Conservation (phyloP, 768 basidiomycete genomes). For the Cubamyces sp. region DNA sequence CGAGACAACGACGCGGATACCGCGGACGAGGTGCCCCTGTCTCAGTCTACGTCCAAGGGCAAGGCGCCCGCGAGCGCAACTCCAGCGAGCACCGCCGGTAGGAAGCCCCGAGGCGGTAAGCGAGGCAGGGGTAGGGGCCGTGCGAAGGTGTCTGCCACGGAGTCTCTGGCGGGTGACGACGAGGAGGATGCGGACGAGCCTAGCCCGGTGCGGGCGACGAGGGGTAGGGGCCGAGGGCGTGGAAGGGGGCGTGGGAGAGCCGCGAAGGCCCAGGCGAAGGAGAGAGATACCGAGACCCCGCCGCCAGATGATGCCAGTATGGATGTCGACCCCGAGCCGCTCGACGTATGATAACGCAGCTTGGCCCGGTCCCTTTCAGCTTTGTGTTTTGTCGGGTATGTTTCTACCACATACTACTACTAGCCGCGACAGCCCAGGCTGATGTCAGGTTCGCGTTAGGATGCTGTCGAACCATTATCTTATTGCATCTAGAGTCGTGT, state of each 20-base stretch:
- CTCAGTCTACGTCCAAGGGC: conserved; percentile 34
- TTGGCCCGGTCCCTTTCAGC: background rate
- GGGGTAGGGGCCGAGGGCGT: conserved; percentile 37
- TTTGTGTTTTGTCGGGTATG: background rate
- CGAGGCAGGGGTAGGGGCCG: conserved; percentile 41
- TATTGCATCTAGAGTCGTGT: conserved; percentile 16
- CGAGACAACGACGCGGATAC: conserved; percentile 61
- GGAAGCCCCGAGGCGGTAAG: conserved; percentile 30
- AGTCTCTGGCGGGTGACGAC: conserved; percentile 40
- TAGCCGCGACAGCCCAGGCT: background rate
- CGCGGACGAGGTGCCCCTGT: conserved; percentile 21
- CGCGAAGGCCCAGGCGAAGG: conserved; percentile 21
- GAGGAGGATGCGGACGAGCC: conserved; percentile 45
- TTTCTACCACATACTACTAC: background rate
- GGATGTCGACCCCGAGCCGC: conserved; percentile 24
- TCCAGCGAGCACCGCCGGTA: conserved; percentile 28
- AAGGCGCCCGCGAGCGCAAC: conserved; percentile 23
- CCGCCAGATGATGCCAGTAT: conserved; percentile 23
- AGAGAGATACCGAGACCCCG: conserved; percentile 27
- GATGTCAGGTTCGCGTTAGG: background rate
- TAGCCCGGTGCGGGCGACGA: conserved; percentile 32
- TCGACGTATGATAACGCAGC: background rate
- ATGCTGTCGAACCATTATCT: conserved; percentile 7
- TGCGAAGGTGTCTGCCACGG: conserved; percentile 29
- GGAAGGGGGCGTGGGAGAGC: conserved; percentile 41